Percentiles rank a stretch among this genome's conserved stretches.
Evolutionary conservation across 805 yeast genomes (phyloP).

Genomic region (Candida ascalaphidarum): DNA sequence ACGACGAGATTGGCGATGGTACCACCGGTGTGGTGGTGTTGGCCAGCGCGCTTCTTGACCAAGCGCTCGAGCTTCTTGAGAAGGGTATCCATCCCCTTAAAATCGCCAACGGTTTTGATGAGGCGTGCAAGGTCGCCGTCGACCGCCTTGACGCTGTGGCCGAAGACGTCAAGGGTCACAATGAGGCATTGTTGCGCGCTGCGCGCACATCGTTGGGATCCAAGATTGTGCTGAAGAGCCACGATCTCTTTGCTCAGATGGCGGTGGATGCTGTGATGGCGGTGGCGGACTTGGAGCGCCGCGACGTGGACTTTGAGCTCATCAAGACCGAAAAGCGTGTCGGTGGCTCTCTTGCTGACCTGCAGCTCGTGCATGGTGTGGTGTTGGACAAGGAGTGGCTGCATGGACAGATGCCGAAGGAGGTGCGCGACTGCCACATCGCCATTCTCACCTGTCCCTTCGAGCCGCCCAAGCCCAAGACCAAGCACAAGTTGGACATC

Average conservation of each 20-base stretch:
- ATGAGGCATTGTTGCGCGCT: slow-evolving; percentile 69
- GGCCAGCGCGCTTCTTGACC: slow-evolving; percentile 90
- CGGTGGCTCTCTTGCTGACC: slow-evolving; percentile 89
- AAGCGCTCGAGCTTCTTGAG: slow-evolving; percentile 89
- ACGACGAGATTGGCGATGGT: slow-evolving; percentile 98
- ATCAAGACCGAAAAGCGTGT: slow-evolving; percentile 93
- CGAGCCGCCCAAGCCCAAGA: slow-evolving; percentile 99
- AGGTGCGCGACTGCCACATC: slow-evolving; percentile 67
- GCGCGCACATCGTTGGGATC: slow-evolving; percentile 94
- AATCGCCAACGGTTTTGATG: slow-evolving; percentile 95
- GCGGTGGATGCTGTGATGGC: slow-evolving; percentile 94
- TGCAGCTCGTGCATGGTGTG: slow-evolving; percentile 82
- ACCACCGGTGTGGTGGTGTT: slow-evolving; percentile 98
- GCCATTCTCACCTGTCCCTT: slow-evolving; percentile 98
- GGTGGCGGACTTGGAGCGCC: slow-evolving; percentile 86
- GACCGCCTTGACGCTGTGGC: slow-evolving; percentile 66
- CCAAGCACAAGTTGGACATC: slow-evolving; percentile 93
- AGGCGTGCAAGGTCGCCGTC: slow-evolving; percentile 89
- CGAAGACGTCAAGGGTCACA: slow-evolving; percentile 52
- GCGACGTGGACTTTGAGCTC: slow-evolving; percentile 94
- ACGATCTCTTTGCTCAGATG: slow-evolving; percentile 89
- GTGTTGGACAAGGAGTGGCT: slow-evolving; percentile 93
- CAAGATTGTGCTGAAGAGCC: slow-evolving; percentile 89
- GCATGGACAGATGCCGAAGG: slow-evolving; percentile 96
- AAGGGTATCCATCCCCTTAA: slow-evolving; percentile 97